A percentile compares a stretch with the other conserved stretches of the same genome.
Conservation (phyloP, 805 yeast species). For the Ogataea nonfermentans region DNA sequence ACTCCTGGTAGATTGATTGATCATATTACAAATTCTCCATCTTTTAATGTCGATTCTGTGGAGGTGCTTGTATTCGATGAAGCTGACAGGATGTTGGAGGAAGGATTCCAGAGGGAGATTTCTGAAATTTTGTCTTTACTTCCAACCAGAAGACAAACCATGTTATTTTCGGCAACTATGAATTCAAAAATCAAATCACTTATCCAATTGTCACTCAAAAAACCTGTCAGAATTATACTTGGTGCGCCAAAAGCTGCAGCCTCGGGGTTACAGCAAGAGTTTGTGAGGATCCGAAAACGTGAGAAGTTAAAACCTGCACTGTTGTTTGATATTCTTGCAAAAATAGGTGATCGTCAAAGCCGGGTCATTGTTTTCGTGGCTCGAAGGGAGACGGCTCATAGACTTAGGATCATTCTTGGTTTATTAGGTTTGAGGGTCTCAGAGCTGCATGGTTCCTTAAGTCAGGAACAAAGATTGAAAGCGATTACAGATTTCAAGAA, state of each 20-base stretch:
- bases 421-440: slow-evolving; percentile 73
- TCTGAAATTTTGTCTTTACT: slow-evolving; percentile 84
- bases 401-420: slow-evolving; percentile 72
- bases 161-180: slow-evolving; percentile 97
- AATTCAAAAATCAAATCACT: slow-evolving; percentile 86
- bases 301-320: slow-evolving; percentile 82
- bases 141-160: slow-evolving; percentile 90
- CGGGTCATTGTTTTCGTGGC: slow-evolving; percentile 89
- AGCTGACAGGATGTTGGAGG: slow-evolving; percentile 99
- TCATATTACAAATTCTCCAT: slow-evolving; percentile 92
- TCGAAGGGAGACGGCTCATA: slow-evolving; percentile 88
- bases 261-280: slow-evolving; percentile 85
- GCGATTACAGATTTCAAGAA: slow-evolving; percentile 81
- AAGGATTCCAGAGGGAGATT: slow-evolving; percentile 95
- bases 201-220: slow-evolving; percentile 81
- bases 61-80: slow-evolving; percentile 94
- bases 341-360: slow-evolving; percentile 60
- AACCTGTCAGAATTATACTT: slow-evolving; percentile 93
- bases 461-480: slow-evolving; percentile 90
- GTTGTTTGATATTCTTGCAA: slow-evolving; percentile 65
- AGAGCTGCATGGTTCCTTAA: slow-evolving; percentile 78
- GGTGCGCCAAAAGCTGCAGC: slow-evolving; percentile 97
- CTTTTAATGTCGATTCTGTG: slow-evolving; percentile 84
- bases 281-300: slow-evolving; percentile 90
- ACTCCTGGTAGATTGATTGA: slow-evolving; percentile 99